Conservation (phyloP, 2,329 filamentous ascomycete species). For the Pyrenochaeta sp. region DNA sequence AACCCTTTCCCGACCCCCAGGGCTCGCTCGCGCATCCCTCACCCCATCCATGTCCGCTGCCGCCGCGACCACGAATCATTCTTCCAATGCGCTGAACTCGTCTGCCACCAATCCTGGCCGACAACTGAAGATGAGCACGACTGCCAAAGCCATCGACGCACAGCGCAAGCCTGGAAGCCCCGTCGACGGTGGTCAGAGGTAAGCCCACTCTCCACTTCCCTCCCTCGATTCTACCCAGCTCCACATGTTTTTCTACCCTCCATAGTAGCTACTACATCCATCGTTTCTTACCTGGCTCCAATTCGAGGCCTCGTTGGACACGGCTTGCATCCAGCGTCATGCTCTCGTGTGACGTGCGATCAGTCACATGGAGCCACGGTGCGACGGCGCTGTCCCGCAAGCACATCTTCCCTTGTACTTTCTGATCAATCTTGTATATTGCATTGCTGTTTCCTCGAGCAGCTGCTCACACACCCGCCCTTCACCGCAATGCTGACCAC, state of each 20-base stretch:
- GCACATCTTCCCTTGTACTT: conserved; percentile 6
- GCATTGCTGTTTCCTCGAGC: conserved; percentile 9
- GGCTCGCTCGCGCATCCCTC: conserved; percentile 23
- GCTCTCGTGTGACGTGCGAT: conserved; percentile 41
- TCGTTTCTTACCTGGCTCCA: conserved; percentile 19
- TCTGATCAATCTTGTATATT: conserved; percentile 9
- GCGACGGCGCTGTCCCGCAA: conserved; percentile 34
- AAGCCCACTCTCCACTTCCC: conserved; percentile 38
- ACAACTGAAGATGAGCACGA: conserved; percentile 60
- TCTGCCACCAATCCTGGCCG: conserved; percentile 48
- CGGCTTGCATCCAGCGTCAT: conserved; percentile 21
- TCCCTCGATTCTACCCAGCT: background rate
- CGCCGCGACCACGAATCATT: conserved; percentile 38
- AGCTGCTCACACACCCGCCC: conserved; percentile 6
- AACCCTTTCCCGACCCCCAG: conserved; percentile 16
- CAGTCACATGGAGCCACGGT: conserved; percentile 47
- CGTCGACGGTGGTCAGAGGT: conserved; percentile 64
- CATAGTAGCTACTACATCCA: background rate
- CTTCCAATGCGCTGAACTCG: conserved; percentile 46
- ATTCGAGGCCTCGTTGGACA: conserved; percentile 30
- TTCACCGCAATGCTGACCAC: conserved; percentile 36
- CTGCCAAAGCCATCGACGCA: conserved; percentile 60
- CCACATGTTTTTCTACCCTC: background rate
- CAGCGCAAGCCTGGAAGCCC: conserved; percentile 65
- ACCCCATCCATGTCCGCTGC: conserved; percentile 46